These are phyloP conservation scores for Panicum virgatum DNA, from an alignment of 202 grass and related monocot species.

Conservation along the genomic window DNA sequence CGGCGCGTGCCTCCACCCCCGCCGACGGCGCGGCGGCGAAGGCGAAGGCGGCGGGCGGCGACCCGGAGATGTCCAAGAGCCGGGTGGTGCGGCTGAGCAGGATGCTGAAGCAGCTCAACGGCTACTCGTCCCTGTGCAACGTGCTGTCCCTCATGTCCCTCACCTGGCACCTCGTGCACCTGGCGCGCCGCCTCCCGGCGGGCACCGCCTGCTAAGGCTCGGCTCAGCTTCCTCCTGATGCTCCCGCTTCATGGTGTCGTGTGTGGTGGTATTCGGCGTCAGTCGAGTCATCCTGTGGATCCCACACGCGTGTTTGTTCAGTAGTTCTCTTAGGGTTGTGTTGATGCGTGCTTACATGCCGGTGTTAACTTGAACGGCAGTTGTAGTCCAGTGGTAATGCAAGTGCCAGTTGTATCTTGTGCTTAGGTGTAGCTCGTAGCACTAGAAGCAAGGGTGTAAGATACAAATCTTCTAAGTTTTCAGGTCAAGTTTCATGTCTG, in stretches of 20 bases:
- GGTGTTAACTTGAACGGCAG: not conserved
- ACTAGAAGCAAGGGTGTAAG: not conserved
- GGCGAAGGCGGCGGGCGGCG: not conserved
- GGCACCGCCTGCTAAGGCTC: slow-evolving; percentile 33
- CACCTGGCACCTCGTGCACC: slow-evolving; percentile 86
- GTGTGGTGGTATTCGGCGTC: too few relatives aligned
- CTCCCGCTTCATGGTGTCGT: not conserved
- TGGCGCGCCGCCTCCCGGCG: slow-evolving; percentile 52
- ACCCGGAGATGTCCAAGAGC: slow-evolving; percentile 46
- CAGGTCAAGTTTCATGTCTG: too few relatives aligned
- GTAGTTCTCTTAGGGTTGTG: not conserved
- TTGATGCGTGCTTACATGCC: not conserved
- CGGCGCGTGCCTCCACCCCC: not conserved
- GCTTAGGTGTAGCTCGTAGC: not conserved
- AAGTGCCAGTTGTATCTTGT: not conserved
- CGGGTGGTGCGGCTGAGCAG: slow-evolving; percentile 44
- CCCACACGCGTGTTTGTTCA: not conserved
- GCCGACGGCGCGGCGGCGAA: not conserved
- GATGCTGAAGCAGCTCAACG: slow-evolving; percentile 66
- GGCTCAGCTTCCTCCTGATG: not conserved
- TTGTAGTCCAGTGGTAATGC: not conserved
- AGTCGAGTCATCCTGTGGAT: not conserved
- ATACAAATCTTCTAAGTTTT: not conserved
- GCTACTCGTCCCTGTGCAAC: slow-evolving; percentile 79
- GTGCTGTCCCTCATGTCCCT: slow-evolving; percentile 66